phyloP scores from a whole-genome alignment of 2,329 filamentous ascomycete species.

The Clonostachys rhizophaga region DNA sequence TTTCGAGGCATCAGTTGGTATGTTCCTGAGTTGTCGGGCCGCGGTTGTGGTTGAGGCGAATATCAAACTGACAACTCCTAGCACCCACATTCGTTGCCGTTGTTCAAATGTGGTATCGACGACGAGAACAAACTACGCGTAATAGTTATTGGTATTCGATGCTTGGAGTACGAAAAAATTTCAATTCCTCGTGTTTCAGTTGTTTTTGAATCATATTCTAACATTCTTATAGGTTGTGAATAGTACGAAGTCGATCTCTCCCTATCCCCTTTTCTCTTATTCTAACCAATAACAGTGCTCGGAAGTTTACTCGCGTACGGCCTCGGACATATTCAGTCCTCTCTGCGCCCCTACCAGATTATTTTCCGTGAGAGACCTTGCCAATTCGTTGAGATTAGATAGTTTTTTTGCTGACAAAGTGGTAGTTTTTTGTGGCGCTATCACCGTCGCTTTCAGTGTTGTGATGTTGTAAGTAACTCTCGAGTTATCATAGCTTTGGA shows the following conservation, averaged over 20 bases:
- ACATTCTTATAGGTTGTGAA: too few relatives aligned
- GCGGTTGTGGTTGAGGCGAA: not conserved
- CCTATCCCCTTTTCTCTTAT: conserved; percentile 4
- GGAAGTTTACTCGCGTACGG: conserved; percentile 21
- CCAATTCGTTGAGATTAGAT: too few relatives aligned
- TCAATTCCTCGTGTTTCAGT: conserved; percentile 5
- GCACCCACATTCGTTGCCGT: conserved; percentile 21
- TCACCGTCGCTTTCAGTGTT: conserved; percentile 38
- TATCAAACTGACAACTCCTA: conserved; percentile 1
- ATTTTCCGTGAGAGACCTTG: conserved; percentile 8
- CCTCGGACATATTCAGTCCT: conserved; percentile 19
- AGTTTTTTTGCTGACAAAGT: too few relatives aligned
- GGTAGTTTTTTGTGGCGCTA: conserved; percentile 19
- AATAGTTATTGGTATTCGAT: too few relatives aligned
- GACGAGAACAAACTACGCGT: too few relatives aligned
- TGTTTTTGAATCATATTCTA: conserved; percentile 8
- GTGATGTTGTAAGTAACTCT: conserved; percentile 40
- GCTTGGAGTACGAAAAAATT: too few relatives aligned
- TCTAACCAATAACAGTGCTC: conserved; percentile 5
- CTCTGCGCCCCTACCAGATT: conserved; percentile 30
- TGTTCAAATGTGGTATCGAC: conserved; percentile 27
- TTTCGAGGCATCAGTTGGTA: conserved; percentile 14
- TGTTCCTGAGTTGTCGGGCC: conserved; percentile 11
- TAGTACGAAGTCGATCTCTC: too few relatives aligned
- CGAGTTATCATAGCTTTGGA: too few relatives aligned